Evolutionary conservation across 805 yeast genomes (phyloP), one percentile per base, ranked within the genome.

Genomic region (Zygosaccharomyces bailii): DNA sequence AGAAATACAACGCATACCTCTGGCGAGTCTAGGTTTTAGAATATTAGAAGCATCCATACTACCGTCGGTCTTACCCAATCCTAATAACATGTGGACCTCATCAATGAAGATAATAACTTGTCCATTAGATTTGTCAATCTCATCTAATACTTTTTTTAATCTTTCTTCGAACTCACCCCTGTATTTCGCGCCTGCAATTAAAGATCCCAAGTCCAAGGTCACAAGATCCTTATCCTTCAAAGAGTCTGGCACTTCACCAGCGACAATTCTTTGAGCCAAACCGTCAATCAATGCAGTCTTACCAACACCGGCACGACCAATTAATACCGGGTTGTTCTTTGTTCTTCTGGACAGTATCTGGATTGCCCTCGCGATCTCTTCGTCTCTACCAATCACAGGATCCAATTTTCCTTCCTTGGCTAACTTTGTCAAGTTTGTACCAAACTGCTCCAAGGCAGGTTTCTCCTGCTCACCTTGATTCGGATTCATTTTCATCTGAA

Each of bases 291-390:
- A 80, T 5, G 98, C 95, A 0, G 98, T 93, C 65, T 91, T 91
- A 69, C 99, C 99, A 0, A 96, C 95, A 68, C 99, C 99, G 1
- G 99, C 99, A 54, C 86, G 80, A 50, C 99, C 99, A 33, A 93
- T 89, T 43, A 91, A 66, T 1, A 93, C 96, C 0, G 99, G 99
- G 59, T 91, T 91, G 64, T 93, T 93, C 66, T 91, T 91, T 1
- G 97, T 89, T 63, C 98, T 75, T 55, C 99, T 73, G 1, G 96
- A 87, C 35, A 91, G 69, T 38, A 91, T 90, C 63, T 91, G 98
- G 45, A 91, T 84, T 0, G 98, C 91, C 47, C 99, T 73, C 46
- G 91, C 76, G 45, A 91, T 93, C 61, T 93, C 98, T 50, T 90
- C 96, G 58, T 93, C 98, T 51, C 98, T 74, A 2, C 99, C 99